Base-by-base conservation (phyloP, 257 asterid genomes). In the Capsicum chinense region DNA sequence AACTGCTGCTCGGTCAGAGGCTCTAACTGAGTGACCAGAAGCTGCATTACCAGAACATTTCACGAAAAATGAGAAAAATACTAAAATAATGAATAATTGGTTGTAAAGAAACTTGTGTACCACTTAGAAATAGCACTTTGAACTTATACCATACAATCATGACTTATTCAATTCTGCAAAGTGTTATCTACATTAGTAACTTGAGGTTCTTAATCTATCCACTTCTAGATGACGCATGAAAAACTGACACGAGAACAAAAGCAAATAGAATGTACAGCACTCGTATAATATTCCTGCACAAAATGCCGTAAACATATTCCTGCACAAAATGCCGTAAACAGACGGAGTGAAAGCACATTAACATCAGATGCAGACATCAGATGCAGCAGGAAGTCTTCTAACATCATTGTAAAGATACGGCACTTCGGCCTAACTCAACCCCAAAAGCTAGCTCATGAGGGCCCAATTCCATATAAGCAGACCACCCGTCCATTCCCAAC, bases 1-100 rank as follows among this genome's bases (percentile, higher is more conserved):
- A 89, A 42, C 88, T 95, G 99, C 83, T 95, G 97, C 90, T 95
- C 99, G 1, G 98, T 93, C 1, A 93, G 89, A 60, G 98, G 97
- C 94, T 95, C 99, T 90, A 95, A 88, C 87, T 94, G 98, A 88
- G 79, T 87, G 70, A 63, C 90, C 12, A 95, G 92, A 82, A 95
- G 98, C 98, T 95, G 95, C 91, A 88, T 47, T 33, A 37, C 15
- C 84, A n/a, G 52, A 83, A 80, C 86, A 42, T 70, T 64, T 26
- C 84, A 57, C 37, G 48, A 74, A 84, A 84, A 71, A 13, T 57
- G 81, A 26, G 66, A 60, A 11, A 57, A 4, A 52, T 33, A 7
- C 14, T 5, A 3, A n/a, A 76, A 52, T 76, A 14, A 76, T 21
- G 21, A 2, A 14, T 54, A 54, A 33, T 54, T 73, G 42, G 59